Conservation (phyloP, 192 early-diverging fungal genomes). For the Coemansia aciculifera region DNA sequence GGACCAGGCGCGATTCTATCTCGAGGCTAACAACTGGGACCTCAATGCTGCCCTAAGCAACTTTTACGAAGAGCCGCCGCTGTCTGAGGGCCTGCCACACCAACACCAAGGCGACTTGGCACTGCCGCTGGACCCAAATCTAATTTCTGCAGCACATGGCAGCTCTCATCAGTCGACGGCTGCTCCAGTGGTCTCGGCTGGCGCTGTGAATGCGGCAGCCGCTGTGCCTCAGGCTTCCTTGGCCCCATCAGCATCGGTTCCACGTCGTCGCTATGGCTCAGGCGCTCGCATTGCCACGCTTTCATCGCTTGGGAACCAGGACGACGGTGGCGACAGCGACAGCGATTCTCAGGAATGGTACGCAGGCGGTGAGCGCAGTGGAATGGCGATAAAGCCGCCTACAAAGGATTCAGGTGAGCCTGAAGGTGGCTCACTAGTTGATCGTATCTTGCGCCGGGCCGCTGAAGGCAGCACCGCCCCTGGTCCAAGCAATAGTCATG, state of each 20-base stretch:
- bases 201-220: slow-evolving; percentile 14
- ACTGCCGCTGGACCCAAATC: slow-evolving; percentile 44
- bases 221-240: slow-evolving; percentile 4
- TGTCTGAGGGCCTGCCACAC: slow-evolving; percentile 48
- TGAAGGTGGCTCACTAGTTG: slow-evolving; percentile 42
- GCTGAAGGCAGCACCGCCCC: slow-evolving; percentile 29
- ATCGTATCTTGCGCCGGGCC: slow-evolving; percentile 47
- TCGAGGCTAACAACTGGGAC: slow-evolving; percentile 80
- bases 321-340: slow-evolving; percentile 12
- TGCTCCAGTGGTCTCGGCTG: slow-evolving; percentile 45
- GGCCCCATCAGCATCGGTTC: slow-evolving; percentile 29
- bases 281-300: slow-evolving; percentile 55
- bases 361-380: slow-evolving; percentile 94
- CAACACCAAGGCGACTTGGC: slow-evolving; percentile 35
- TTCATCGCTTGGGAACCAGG: slow-evolving; percentile 23
- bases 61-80: slow-evolving; percentile 66
- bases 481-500: background rate
- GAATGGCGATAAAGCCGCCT: slow-evolving; percentile 53
- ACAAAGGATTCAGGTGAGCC: slow-evolving; percentile 16
- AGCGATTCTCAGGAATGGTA: slow-evolving; percentile 62
- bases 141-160: slow-evolving; percentile 7
- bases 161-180: slow-evolving; percentile 11
- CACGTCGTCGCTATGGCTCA: slow-evolving; percentile 46
- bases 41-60: slow-evolving; percentile 66
- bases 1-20: slow-evolving; percentile 68